These are phyloP conservation scores for Aspergillus kassunensis DNA, from an alignment of 495 filamentous ascomycete species.

Conservation along the genomic window DNA sequence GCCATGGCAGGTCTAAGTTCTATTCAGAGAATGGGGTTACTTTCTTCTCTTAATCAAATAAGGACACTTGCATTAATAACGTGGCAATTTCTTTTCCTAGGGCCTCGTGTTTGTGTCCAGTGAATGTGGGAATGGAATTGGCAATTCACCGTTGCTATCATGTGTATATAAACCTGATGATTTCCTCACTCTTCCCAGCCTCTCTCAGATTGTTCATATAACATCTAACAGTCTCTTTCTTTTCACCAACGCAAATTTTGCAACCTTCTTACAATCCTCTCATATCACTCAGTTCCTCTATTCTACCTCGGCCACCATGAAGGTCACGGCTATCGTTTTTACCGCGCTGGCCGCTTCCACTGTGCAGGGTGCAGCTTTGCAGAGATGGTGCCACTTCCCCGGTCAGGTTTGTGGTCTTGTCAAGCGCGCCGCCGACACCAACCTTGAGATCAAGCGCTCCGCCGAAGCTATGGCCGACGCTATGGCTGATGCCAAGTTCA, in stretches of 20 bases:
- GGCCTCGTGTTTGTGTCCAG: background rate
- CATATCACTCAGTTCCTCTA: slow-evolving; percentile 6
- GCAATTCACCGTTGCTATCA: background rate
- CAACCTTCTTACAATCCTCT: no score
- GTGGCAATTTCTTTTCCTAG: background rate
- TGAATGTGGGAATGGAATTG: background rate
- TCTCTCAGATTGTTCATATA: background rate
- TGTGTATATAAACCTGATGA: background rate
- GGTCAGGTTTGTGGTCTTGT: slow-evolving; percentile 29
- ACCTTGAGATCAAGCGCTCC: slow-evolving; percentile 43
- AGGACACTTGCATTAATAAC: background rate
- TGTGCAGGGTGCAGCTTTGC: slow-evolving; percentile 31
- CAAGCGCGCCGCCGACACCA: slow-evolving; percentile 33
- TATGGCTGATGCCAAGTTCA: slow-evolving; percentile 25
- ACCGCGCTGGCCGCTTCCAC: slow-evolving; percentile 36
- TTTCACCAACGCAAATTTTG: no score
- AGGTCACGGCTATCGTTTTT: slow-evolving; percentile 38
- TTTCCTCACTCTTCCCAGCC: background rate
- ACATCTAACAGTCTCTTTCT: background rate
- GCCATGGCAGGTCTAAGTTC: background rate
- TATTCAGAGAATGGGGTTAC: background rate
- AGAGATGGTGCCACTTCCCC: slow-evolving; percentile 33
- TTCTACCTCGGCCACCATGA: slow-evolving; percentile 36
- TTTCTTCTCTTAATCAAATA: background rate
- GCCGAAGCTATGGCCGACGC: slow-evolving; percentile 49